A percentile compares a stretch with the other conserved stretches of the same genome.
Conservation (phyloP, 225 moss, liverwort and hornwort species). For the Climacium dendroides region DNA sequence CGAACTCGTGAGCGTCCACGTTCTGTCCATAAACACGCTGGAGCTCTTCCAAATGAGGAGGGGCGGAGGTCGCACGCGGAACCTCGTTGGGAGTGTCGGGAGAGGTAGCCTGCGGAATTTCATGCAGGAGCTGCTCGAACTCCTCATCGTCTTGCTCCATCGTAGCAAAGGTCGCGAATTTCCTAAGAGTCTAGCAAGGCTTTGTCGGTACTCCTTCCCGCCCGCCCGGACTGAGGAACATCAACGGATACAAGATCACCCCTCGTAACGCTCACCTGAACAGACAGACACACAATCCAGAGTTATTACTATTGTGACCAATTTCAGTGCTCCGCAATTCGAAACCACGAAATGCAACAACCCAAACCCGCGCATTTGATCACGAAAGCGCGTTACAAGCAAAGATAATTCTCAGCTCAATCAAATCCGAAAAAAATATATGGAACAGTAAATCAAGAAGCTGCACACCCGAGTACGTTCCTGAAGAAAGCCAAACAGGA, state of each 20-base stretch:
- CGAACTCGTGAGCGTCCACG: slow-evolving; percentile 49
- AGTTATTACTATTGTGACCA: not conserved
- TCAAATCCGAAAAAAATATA: not conserved
- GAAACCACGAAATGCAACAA: not conserved
- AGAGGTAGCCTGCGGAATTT: slow-evolving; percentile 95
- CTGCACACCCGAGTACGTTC: not conserved
- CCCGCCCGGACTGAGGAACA: slow-evolving; percentile 1
- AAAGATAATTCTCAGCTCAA: slow-evolving; percentile 12
- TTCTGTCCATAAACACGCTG: slow-evolving; percentile 82
- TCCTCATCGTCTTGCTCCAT: slow-evolving; percentile 99
- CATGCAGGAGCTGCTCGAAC: slow-evolving; percentile 97
- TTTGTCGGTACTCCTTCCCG: not conserved
- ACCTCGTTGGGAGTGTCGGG: slow-evolving; percentile 63
- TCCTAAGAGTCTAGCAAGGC: not conserved
- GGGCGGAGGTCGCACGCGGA: slow-evolving; percentile 90
- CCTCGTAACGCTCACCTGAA: slow-evolving; percentile 17
- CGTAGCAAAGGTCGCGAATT: not conserved
- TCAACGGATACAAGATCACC: slow-evolving; percentile 27
- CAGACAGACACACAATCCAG: not conserved
- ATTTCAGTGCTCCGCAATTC: not conserved
- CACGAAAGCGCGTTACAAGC: not conserved
- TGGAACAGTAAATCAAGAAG: slow-evolving; percentile 7
- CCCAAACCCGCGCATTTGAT: not conserved
- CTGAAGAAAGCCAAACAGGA: not conserved
- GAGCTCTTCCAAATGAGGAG: slow-evolving; percentile 95